Evolutionary conservation across 108 stramenopile genomes (phyloP).

Genomic region (Craspedostauros australis): DNA sequence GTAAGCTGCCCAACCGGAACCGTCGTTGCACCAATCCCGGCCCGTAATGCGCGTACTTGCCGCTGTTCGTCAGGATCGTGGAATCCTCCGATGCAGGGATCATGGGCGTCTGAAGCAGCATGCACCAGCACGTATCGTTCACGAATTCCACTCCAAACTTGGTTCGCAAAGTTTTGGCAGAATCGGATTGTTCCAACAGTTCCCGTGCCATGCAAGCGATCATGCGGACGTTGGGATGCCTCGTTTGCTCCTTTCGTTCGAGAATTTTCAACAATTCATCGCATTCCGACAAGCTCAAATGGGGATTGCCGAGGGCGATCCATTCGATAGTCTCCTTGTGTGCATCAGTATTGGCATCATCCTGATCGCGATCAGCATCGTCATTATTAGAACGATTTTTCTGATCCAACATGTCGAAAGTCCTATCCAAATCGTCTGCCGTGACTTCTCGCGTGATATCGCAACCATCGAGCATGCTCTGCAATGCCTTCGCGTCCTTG

Average conservation of each 20-base stretch:
- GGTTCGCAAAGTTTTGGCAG: slow-evolving; percentile 33
- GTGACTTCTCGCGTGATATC: slow-evolving; percentile 4
- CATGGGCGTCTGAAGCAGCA: slow-evolving; percentile 77
- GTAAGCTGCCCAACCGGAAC: slow-evolving; percentile 53
- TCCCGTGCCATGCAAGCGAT: slow-evolving; percentile 55
- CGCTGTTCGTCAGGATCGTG: slow-evolving; percentile 71
- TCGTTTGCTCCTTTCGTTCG: slow-evolving; percentile 13
- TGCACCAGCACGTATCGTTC: slow-evolving; percentile 90
- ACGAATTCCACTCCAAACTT: slow-evolving; percentile 64
- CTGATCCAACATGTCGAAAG: slow-evolving; percentile 26
- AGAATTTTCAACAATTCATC: slow-evolving; percentile 34
- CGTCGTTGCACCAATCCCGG: slow-evolving; percentile 59
- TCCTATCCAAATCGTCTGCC: slow-evolving; percentile 11
- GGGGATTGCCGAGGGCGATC: slow-evolving; percentile 80
- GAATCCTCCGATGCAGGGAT: slow-evolving; percentile 47
- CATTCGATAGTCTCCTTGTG: slow-evolving; percentile 33
- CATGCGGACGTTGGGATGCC: slow-evolving; percentile 38
- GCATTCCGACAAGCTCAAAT: slow-evolving; percentile 60
- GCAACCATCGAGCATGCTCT: neutral
- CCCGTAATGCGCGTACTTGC: slow-evolving; percentile 70
- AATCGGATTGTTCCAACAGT: slow-evolving; percentile 35
- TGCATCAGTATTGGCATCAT: slow-evolving; percentile 20
- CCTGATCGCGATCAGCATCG: neutral
- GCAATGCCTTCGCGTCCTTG: slow-evolving; percentile 16
- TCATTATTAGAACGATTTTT: neutral